Conservation (phyloP, 1,139 yeast species). For the Candida freyschussii region DNA sequence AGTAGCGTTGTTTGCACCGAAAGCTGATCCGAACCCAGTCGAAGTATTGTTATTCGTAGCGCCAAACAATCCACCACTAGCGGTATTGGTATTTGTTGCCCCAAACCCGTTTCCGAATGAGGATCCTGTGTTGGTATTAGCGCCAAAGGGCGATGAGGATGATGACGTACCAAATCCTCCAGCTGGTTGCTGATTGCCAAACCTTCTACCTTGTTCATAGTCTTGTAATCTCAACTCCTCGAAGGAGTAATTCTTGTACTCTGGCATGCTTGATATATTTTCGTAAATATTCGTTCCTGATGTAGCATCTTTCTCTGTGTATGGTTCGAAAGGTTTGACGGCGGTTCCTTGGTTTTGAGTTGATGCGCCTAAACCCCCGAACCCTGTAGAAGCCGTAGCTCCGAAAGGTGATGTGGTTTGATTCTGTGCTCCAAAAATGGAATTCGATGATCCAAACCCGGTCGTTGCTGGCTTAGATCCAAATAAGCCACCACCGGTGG, state of each 20-base stretch:
- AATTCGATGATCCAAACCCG: slow-evolving; percentile 8
- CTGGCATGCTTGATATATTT: slow-evolving; percentile 84
- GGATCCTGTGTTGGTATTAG: slow-evolving; percentile 18
- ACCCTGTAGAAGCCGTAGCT: slow-evolving; percentile 26
- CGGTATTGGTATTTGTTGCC: slow-evolving; percentile 12
- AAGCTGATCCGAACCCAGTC: slow-evolving; percentile 28
- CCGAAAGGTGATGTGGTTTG: slow-evolving; percentile 19
- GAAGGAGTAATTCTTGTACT: slow-evolving; percentile 71
- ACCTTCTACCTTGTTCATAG: slow-evolving; percentile 44
- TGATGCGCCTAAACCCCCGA: slow-evolving; percentile 33
- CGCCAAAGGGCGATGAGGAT: slow-evolving; percentile 30
- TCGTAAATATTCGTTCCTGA: slow-evolving; percentile 60
- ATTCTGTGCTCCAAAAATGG: slow-evolving; percentile 17
- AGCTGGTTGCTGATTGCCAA: slow-evolving; percentile 22
- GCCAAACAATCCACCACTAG: slow-evolving; percentile 26
- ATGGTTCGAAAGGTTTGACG: slow-evolving; percentile 58
- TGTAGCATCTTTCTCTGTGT: slow-evolving; percentile 68
- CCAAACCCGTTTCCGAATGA: slow-evolving; percentile 14
- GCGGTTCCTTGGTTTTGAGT: slow-evolving; percentile 65
- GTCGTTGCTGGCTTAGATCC: slow-evolving; percentile 7
- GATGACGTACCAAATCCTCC: slow-evolving; percentile 28
- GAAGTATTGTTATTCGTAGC: slow-evolving; percentile 22
- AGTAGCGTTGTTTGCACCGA: slow-evolving; percentile 11
- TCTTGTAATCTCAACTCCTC: slow-evolving; percentile 91
- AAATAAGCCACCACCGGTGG: slow-evolving; percentile 10